These are phyloP conservation scores for Phytophthora europaea DNA, from an alignment of 352 stramenopile genomes.

Conservation along the genomic window DNA sequence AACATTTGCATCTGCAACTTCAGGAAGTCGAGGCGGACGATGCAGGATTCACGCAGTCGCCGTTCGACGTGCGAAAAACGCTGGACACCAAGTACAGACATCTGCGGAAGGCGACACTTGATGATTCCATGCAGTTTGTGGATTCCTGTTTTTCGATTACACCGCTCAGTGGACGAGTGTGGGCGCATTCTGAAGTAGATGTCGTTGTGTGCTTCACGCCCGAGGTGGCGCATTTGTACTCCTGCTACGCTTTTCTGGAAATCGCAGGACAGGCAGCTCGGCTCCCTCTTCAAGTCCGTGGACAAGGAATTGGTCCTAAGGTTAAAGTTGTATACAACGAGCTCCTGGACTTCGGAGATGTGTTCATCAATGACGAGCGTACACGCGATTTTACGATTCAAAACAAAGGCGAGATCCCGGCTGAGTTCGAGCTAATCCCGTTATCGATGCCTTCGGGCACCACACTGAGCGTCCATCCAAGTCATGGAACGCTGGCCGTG, in stretches of 20 bases:
- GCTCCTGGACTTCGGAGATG: constrained; percentile 94
- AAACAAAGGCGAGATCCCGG: constrained; percentile 95
- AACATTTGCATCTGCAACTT: constrained; percentile 72
- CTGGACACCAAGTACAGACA: constrained; percentile 94
- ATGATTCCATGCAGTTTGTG: constrained; percentile 96
- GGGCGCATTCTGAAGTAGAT: constrained; percentile 93
- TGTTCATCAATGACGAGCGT: constrained; percentile 94
- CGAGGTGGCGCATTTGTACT: constrained; percentile 83
- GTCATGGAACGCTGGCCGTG: constrained; percentile 66
- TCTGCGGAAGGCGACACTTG: constrained; percentile 87
- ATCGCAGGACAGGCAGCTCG: constrained; percentile 90
- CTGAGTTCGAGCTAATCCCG: constrained; percentile 74
- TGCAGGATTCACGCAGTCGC: constrained; percentile 41
- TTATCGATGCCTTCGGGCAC: constrained; percentile 49
- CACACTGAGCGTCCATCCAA: constrained; percentile 55
- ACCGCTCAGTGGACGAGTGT: constrained; percentile 92
- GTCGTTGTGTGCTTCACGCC: constrained; percentile 93
- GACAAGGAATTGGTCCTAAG: constrained; percentile 93
- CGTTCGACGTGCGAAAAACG: constrained; percentile 69
- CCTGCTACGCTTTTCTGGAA: constrained; percentile 88
- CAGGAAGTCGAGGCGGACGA: constrained; percentile 33
- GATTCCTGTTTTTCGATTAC: constrained; percentile 93
- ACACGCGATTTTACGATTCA: constrained; percentile 93
- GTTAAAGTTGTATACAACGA: constrained; percentile 95
- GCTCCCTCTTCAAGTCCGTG: constrained; percentile 91